Conservation (phyloP, 2,329 filamentous ascomycete genomes). For the Parasarocladium wereldwijsianum region DNA sequence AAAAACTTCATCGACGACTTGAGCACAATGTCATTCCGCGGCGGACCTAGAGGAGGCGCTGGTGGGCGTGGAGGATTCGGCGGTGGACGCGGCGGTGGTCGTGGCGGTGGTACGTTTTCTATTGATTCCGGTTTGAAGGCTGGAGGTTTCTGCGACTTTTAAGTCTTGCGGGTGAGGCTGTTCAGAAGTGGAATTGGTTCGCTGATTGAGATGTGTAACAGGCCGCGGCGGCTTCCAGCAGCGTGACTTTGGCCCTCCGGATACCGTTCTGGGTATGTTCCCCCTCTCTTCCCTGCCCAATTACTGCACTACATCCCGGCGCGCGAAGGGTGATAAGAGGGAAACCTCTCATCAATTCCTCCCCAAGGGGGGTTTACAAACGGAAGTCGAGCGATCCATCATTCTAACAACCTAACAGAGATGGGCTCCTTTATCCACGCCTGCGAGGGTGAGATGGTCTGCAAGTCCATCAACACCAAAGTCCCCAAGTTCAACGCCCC, state of each 20-base stretch:
- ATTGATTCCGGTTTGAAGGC: neutral
- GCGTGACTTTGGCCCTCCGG: slow-evolving; percentile 24
- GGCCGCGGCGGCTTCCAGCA: slow-evolving; percentile 24
- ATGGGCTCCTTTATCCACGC: slow-evolving; percentile 91
- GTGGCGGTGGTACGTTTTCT: slow-evolving; percentile 18
- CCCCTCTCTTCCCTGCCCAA: neutral
- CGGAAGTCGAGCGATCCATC: neutral
- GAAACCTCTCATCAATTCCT: neutral
- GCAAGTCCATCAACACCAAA: slow-evolving; percentile 88
- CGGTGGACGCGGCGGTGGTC: slow-evolving; percentile 19
- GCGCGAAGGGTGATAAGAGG: too few species aligned
- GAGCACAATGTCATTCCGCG: slow-evolving; percentile 24
- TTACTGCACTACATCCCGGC: too few species aligned
- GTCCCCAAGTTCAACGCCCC: slow-evolving; percentile 98
- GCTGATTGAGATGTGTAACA: slow-evolving; percentile 7
- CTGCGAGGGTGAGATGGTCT: slow-evolving; percentile 95
- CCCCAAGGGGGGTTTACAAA: neutral
- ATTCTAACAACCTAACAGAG: slow-evolving; percentile 28
- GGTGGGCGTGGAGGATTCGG: slow-evolving; percentile 19
- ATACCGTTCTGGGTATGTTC: slow-evolving; percentile 20
- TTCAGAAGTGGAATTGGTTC: too few species aligned
- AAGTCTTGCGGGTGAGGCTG: neutral
- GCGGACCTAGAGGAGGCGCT: slow-evolving; percentile 11
- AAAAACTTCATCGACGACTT: too few species aligned
- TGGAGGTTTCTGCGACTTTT: neutral